Base-by-base conservation (phyloP, 768 basidiomycete genomes). In the Tylopilus rubrobrunneus region DNA sequence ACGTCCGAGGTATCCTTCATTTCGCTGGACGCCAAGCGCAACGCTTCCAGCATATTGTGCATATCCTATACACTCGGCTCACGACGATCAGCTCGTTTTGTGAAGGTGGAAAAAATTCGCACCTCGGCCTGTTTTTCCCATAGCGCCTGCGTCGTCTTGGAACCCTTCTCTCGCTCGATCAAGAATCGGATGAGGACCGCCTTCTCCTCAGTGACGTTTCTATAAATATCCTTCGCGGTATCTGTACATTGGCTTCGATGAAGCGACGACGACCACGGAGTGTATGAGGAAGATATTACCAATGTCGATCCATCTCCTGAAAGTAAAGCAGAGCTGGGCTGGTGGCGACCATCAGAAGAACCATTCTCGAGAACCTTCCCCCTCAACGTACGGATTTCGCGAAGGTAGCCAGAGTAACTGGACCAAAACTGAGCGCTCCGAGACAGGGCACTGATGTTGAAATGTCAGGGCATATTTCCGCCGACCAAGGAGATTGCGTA, bases 341-440 rank as follows among this genome's bases (percentile, higher is more conserved):
- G 53, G 34, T 59, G 7, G 39, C 56, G 51, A 56, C 60, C 57
- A 64, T 71, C 64, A 68, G 46, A 53, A 41, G 36, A 51, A 42
- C 27, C 34, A 44, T 40, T 10, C 34, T 44, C 42, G 49, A 28
- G 46, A 49, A 36, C 51, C 53, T 28, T n/a, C 37, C 25, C 51
- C 61, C 57, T 58, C 57, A 52, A 81, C 87, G 67, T 64, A 87
- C 88, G 81, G 52, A 87, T 76, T 75, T 90, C 87, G 42, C 88
- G 80, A 48, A 91, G 75, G 69, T 91, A 89, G 0, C 89, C 89
- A 3, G 89, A 91, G 67, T 89, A 90, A 52, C 86, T 89, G 4
- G 89, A 89, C 89, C 89, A 91, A 62, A 84, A 86, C 62, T 91
- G 89, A 8, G 88, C 81, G 63, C 89, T 90, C 46, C 87, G 75